Percentiles rank a stretch among this genome's conserved stretches.
phyloP scores from a whole-genome alignment of 805 yeast genomes.

The Nakazawaea ishiwadae region DNA sequence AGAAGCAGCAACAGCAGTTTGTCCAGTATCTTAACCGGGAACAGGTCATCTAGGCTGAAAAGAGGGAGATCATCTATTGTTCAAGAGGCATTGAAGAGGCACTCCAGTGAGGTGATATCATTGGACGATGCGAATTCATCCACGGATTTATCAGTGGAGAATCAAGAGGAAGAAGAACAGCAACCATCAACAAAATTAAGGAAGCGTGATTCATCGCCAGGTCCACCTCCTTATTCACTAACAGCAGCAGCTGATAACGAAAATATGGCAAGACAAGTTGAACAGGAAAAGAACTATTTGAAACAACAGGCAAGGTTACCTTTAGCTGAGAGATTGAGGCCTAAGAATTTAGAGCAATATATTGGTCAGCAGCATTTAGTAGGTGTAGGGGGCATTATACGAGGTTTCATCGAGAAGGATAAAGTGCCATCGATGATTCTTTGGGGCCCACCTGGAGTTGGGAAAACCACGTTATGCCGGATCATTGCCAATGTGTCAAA shows the following conservation, averaged over 20 bases:
- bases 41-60: constrained; percentile 3
- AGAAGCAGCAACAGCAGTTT: constrained; percentile 4
- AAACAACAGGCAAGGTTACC: constrained; percentile 34
- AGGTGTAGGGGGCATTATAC: constrained; percentile 58
- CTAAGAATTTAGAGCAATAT: constrained; percentile 59
- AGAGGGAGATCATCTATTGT: background rate
- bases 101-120: constrained; percentile 6
- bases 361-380: constrained; percentile 84
- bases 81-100: background rate
- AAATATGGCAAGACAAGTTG: constrained; percentile 1
- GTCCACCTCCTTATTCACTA: constrained; percentile 16
- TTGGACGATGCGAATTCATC: constrained; percentile 5
- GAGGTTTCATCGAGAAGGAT: constrained; percentile 60
- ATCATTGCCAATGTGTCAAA: constrained; percentile 52
- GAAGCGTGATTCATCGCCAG: constrained; percentile 13
- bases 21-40: constrained; percentile 10
- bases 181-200: constrained; percentile 12
- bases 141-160: no score
- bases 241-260: no score
- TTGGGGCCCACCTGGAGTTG: constrained; percentile 97
- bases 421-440: constrained; percentile 79
- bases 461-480: constrained; percentile 74
- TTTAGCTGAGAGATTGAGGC: constrained; percentile 81
- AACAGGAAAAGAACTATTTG: constrained; percentile 17
- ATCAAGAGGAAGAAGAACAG: constrained; percentile 1